Percentiles rank a stretch among this genome's conserved stretches.
Conservation (phyloP, 2,329 filamentous ascomycete genomes). For the Alternaria brassicae region DNA sequence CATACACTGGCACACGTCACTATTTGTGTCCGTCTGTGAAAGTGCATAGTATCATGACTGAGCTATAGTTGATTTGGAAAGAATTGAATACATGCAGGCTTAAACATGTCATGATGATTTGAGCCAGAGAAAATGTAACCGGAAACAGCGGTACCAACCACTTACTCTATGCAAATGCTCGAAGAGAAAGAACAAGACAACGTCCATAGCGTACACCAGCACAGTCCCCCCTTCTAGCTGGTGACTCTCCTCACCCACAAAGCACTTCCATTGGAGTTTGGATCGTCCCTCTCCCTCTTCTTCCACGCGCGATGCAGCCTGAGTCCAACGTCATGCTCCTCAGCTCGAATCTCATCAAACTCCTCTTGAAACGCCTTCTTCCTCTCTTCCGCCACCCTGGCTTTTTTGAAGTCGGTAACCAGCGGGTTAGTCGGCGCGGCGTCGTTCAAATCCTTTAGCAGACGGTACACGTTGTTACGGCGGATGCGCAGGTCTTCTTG, state of each 20-base stretch:
- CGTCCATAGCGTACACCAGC: not conserved
- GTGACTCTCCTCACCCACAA: conserved; percentile 52
- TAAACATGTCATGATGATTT: not conserved
- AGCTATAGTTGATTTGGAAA: not conserved
- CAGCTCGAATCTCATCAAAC: conserved; percentile 45
- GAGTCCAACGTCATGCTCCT: conserved; percentile 52
- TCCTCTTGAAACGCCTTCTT: conserved; percentile 49
- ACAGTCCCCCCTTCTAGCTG: not conserved
- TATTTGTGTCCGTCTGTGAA: not conserved
- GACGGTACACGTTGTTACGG: conserved; percentile 47
- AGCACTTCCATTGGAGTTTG: conserved; percentile 39
- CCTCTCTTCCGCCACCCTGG: conserved; percentile 43
- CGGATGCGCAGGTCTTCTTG: conserved; percentile 49
- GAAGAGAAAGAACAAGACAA: not conserved
- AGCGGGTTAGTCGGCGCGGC: conserved; percentile 49
- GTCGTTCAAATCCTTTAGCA: conserved; percentile 47
- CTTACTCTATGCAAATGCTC: not conserved
- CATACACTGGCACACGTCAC: not conserved
- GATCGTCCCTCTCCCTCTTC: conserved; percentile 50
- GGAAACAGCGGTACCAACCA: not conserved
- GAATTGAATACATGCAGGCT: not conserved
- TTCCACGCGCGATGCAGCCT: conserved; percentile 51
- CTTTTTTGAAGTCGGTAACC: conserved; percentile 46
- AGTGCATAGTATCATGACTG: not conserved
- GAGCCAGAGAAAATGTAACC: not conserved